Conservation (phyloP, 2,329 filamentous ascomycete species). For the Colletotrichum gloeosporioides region DNA sequence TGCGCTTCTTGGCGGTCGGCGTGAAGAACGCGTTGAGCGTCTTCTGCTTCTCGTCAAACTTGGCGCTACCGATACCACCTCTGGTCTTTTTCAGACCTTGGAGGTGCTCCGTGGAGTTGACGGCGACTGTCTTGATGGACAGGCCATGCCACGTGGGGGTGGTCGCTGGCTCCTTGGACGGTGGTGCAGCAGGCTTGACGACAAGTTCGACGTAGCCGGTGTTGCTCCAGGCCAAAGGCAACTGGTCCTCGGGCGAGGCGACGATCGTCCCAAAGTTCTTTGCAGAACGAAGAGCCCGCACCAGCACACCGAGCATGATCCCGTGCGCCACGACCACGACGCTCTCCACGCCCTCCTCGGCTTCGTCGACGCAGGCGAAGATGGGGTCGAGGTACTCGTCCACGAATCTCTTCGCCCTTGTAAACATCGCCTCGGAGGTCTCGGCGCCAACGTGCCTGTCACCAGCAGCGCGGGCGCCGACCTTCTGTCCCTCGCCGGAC, state of each 20-base stretch:
- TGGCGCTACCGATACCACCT: constrained; percentile 81
- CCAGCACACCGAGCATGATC: constrained; percentile 75
- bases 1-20: constrained; percentile 53
- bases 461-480: constrained; percentile 39
- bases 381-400: constrained; percentile 66
- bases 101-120: constrained; percentile 78
- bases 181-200: background rate
- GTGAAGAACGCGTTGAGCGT: constrained; percentile 79
- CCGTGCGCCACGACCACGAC: constrained; percentile 83
- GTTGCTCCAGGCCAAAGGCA: constrained; percentile 54
- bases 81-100: constrained; percentile 77
- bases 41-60: constrained; percentile 77
- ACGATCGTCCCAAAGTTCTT: constrained; percentile 21
- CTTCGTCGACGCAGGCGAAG: constrained; percentile 27
- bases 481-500: constrained; percentile 69
- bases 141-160: constrained; percentile 44
- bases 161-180: constrained; percentile 22
- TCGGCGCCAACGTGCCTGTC: constrained; percentile 59
- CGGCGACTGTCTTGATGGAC: constrained; percentile 53
- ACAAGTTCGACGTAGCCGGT: constrained; percentile 51
- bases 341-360: background rate
- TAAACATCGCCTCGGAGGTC: constrained; percentile 69
- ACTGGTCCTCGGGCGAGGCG: constrained; percentile 25
- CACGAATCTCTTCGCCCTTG: constrained; percentile 71
- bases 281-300: constrained; percentile 51